Percentiles rank a stretch among this genome's conserved stretches.
phyloP scores from a whole-genome alignment of 1,139 yeast genomes.

The Yamadazyma taylorii region DNA sequence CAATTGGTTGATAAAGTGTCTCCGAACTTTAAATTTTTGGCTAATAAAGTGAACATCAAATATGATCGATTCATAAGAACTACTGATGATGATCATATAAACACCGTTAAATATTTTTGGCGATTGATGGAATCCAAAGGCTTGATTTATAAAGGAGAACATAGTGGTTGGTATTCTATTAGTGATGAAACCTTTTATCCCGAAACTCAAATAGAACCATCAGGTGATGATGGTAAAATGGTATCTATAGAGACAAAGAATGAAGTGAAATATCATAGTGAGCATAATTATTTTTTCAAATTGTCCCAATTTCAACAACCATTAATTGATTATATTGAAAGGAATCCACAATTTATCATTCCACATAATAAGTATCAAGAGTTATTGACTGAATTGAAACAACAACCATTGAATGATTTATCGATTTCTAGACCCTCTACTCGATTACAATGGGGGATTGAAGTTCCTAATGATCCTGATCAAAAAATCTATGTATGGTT shows the following conservation, averaged over 20 bases:
- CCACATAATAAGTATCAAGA: slow-evolving; percentile 62
- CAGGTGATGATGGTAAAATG: slow-evolving; percentile 30
- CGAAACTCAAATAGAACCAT: slow-evolving; percentile 64
- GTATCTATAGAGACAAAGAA: slow-evolving; percentile 75
- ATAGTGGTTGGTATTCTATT: slow-evolving; percentile 92
- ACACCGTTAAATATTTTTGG: slow-evolving; percentile 74
- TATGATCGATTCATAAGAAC: slow-evolving; percentile 87
- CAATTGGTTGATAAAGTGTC: slow-evolving; percentile 72
- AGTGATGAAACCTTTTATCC: slow-evolving; percentile 96
- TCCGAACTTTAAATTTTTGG: slow-evolving; percentile 61
- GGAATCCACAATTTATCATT: slow-evolving; percentile 56
- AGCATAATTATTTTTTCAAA: slow-evolving; percentile 83
- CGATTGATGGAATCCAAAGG: slow-evolving; percentile 55
- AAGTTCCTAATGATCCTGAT: slow-evolving; percentile 75
- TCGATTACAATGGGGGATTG: slow-evolving; percentile 85
- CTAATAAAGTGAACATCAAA: slow-evolving; percentile 52
- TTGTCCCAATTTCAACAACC: slow-evolving; percentile 58
- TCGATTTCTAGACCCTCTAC: slow-evolving; percentile 82
- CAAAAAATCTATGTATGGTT: slow-evolving; percentile 96
- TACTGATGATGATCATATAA: slow-evolving; percentile 76
- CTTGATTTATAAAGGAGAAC: slow-evolving; percentile 76
- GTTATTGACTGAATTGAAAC: slow-evolving; percentile 58
- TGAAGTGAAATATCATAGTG: slow-evolving; percentile 73
- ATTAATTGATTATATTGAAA: slow-evolving; percentile 49
- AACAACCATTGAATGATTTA: slow-evolving; percentile 55